Conservation (phyloP, 176 grass and related monocot species). For the Ananas comosus region DNA sequence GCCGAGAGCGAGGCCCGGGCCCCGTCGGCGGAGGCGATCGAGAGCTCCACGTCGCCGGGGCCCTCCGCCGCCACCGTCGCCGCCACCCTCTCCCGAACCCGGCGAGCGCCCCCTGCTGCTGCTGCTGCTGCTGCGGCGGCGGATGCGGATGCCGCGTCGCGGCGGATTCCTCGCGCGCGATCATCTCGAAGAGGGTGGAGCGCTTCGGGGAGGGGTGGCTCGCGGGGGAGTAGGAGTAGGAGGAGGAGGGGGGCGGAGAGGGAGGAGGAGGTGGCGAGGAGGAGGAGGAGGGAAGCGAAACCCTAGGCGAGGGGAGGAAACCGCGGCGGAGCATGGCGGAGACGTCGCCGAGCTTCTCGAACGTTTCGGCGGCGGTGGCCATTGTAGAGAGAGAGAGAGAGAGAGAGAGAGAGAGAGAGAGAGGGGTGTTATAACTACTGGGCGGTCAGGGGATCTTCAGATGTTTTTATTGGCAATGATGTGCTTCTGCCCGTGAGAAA, state of each 20-base stretch:
- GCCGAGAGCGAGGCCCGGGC: neutral
- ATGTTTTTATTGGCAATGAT: no score
- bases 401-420: no score
- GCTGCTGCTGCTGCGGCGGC: no score
- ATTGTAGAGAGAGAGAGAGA: no score
- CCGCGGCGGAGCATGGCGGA: neutral
- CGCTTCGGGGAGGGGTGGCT: neutral
- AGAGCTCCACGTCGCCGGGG: slow-evolving; percentile 12
- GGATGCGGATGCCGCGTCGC: neutral
- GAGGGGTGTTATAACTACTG: no score
- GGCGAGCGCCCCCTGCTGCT: neutral
- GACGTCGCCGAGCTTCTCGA: neutral
- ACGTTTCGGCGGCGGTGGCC: no score
- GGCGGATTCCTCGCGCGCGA: neutral
- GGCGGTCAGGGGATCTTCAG: no score
- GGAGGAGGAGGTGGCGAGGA: neutral
- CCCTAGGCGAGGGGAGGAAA: neutral
- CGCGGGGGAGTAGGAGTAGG: neutral
- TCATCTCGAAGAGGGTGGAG: slow-evolving; percentile 7
- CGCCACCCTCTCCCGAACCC: slow-evolving; percentile 10
- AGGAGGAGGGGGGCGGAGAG: no score
- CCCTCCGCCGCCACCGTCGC: slow-evolving; percentile 4
- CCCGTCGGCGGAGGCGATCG: slow-evolving; percentile 16
- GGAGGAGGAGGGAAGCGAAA: neutral
- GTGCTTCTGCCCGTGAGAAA: no score